phyloP scores from a whole-genome alignment of 2,329 filamentous ascomycete genomes.

The Alternaria alternata region DNA sequence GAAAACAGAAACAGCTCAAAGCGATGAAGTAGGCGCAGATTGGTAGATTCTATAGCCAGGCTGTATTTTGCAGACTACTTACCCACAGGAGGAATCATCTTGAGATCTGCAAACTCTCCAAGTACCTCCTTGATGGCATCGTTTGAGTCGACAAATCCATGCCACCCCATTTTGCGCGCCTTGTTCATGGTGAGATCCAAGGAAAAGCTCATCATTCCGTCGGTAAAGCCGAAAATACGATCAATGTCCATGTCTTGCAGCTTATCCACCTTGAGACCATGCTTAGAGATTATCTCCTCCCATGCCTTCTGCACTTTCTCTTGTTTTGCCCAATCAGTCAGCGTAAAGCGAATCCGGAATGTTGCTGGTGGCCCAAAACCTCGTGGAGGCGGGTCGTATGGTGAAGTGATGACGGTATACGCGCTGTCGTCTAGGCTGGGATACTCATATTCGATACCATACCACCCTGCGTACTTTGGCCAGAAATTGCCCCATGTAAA shows the following conservation, averaged over 20 bases:
- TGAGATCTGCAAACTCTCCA: constrained; percentile 52
- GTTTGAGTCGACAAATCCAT: constrained; percentile 56
- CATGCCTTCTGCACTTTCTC: constrained; percentile 56
- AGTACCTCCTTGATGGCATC: constrained; percentile 56
- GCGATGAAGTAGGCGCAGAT: not conserved
- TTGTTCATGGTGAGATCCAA: constrained; percentile 54
- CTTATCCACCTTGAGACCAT: constrained; percentile 53
- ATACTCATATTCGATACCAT: constrained; percentile 50
- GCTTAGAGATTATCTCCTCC: constrained; percentile 54
- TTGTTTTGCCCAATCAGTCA: constrained; percentile 58
- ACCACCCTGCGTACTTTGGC: constrained; percentile 58
- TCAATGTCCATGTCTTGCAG: constrained; percentile 54
- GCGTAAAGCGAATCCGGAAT: constrained; percentile 51
- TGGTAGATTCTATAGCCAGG: not conserved
- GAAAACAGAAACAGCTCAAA: not conserved
- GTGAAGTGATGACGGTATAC: constrained; percentile 27
- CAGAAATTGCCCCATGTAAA: constrained; percentile 61
- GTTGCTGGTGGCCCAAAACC: constrained; percentile 55
- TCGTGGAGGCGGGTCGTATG: constrained; percentile 41
- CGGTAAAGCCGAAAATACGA: constrained; percentile 57
- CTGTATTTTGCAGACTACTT: not conserved
- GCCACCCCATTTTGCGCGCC: constrained; percentile 56
- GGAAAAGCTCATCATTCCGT: constrained; percentile 48
- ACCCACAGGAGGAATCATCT: constrained; percentile 52
- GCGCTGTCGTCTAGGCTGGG: constrained; percentile 31